phyloP scores from a whole-genome alignment of 2,329 filamentous ascomycete species.

The Ophiosphaerella herpotricha region DNA sequence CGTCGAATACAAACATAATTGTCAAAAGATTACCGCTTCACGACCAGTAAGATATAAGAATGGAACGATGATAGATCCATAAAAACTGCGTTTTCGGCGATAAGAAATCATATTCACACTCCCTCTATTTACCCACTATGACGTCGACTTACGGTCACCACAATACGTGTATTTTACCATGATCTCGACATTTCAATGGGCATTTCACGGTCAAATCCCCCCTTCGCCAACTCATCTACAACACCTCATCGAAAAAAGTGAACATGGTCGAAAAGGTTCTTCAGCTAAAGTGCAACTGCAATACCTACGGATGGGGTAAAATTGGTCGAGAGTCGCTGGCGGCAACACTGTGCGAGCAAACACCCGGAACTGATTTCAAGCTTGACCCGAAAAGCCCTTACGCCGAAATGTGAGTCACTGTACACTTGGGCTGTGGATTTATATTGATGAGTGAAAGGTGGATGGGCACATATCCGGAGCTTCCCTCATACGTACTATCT shows the following conservation, averaged over 20 bases:
- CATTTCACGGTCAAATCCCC: not conserved
- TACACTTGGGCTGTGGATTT: not conserved
- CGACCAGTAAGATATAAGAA: too few relatives aligned
- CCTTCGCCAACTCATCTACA: not conserved
- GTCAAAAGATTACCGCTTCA: not conserved
- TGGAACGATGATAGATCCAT: too few relatives aligned
- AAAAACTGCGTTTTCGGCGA: slow-evolving; percentile 11
- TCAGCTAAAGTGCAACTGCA: slow-evolving; percentile 60
- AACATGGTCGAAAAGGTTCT: slow-evolving; percentile 58
- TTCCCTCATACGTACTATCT: slow-evolving; percentile 66
- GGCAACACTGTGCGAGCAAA: slow-evolving; percentile 67
- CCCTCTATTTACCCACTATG: slow-evolving; percentile 30
- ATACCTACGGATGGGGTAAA: slow-evolving; percentile 73
- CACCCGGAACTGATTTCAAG: slow-evolving; percentile 65
- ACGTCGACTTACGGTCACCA: slow-evolving; percentile 36
- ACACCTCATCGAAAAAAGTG: not conserved
- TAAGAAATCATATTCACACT: slow-evolving; percentile 3
- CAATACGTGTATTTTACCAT: slow-evolving; percentile 6
- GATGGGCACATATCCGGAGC: slow-evolving; percentile 77
- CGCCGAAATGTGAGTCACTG: slow-evolving; percentile 56
- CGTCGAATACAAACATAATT: not conserved
- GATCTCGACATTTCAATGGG: slow-evolving; percentile 4
- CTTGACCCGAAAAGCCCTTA: slow-evolving; percentile 69
- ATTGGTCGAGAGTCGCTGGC: slow-evolving; percentile 68
- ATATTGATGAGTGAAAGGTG: slow-evolving; percentile 50